These are phyloP conservation scores for Omphalea diandra DNA, from an alignment of 441 rosid species.

Conservation along the genomic window DNA sequence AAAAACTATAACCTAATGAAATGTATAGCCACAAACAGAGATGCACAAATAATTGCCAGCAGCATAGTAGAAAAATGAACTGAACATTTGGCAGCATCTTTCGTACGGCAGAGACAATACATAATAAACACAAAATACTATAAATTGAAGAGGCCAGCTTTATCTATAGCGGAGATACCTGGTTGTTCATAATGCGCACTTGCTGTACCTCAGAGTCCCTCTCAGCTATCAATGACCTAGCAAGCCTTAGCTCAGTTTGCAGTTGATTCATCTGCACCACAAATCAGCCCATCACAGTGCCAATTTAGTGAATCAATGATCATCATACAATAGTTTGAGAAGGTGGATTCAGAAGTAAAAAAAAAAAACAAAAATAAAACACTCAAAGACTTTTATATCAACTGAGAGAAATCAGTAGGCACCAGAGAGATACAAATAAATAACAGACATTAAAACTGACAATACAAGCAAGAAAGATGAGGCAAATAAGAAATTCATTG, in stretches of 20 bases:
- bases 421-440: background rate
- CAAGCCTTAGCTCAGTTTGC: conserved; percentile 89
- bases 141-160: background rate
- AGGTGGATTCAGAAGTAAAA: too few species aligned
- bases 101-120: background rate
- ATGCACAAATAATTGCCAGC: background rate
- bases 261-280: conserved; percentile 78
- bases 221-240: conserved; percentile 85
- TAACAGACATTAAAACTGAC: background rate
- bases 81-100: background rate
- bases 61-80: background rate
- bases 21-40: background rate
- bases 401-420: background rate
- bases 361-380: too few species aligned
- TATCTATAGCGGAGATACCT: conserved; percentile 43
- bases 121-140: background rate
- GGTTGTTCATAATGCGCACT: conserved; percentile 73
- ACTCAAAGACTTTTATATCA: background rate
- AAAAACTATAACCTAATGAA: background rate
- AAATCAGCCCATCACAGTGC: conserved; percentile 13
- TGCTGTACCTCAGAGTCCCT: conserved; percentile 84
- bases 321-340: background rate
- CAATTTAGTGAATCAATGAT: background rate
- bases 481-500: background rate
- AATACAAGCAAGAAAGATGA: background rate